Conservation (phyloP, 441 rosid species). For the Aleurites moluccanus region DNA sequence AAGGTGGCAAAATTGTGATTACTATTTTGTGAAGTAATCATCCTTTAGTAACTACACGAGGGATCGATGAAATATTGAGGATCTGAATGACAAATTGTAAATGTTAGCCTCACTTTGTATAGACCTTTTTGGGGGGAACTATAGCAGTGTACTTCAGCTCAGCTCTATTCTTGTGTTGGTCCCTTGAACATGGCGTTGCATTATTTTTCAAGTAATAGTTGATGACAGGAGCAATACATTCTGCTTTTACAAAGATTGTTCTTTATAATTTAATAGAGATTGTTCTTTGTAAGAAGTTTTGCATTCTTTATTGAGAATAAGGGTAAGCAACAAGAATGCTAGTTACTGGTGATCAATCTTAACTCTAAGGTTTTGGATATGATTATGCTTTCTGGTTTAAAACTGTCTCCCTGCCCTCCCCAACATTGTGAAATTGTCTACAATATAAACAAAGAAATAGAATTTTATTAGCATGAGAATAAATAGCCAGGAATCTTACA, state of each 20-base stretch:
- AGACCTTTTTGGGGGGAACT: neutral
- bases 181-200: neutral
- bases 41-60: conserved; percentile 12
- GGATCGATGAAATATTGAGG: conserved; percentile 20
- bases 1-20: conserved; percentile 32
- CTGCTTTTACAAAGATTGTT: conserved; percentile 13
- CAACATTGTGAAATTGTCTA: neutral
- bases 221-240: neutral
- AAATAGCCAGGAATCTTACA: neutral
- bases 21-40: conserved; percentile 23
- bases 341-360: neutral
- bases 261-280: neutral
- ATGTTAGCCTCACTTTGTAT: conserved; percentile 12
- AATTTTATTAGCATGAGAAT: conserved; percentile 5
- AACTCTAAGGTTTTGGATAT: neutral
- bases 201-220: neutral
- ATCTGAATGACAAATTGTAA: conserved; percentile 10
- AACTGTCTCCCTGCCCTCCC: neutral
- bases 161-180: neutral
- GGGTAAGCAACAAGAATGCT: neutral
- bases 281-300: conserved; percentile 9
- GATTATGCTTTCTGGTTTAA: neutral
- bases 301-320: conserved; percentile 1
- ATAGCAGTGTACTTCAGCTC: neutral
- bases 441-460: conserved; percentile 5